A percentile compares a stretch with the other conserved stretches of the same genome.
These are phyloP conservation scores for Aspergillus viridinutans DNA, from an alignment of 2,329 filamentous ascomycete genomes.

Conservation along the genomic window DNA sequence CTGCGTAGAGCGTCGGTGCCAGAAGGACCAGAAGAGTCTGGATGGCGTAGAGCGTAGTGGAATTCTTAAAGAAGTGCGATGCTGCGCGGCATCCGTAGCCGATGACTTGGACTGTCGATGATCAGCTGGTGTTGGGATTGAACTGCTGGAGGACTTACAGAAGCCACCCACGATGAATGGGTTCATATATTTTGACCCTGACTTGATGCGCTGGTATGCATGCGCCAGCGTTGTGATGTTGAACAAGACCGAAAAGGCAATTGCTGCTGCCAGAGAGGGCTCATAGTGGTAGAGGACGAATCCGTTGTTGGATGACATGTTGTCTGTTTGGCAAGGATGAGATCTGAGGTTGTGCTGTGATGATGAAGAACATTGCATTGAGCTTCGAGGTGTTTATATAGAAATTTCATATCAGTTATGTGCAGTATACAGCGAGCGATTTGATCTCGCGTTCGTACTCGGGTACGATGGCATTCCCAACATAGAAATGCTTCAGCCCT, in stretches of 20 bases:
- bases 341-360: background rate
- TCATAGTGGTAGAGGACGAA: conserved; percentile 19
- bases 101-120: background rate
- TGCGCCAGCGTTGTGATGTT: conserved; percentile 5
- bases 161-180: conserved; percentile 14
- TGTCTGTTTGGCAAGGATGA: background rate
- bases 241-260: conserved; percentile 20
- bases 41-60: background rate
- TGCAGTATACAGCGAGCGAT: no score
- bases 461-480: no score
- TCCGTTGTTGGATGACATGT: background rate
- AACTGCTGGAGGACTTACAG: conserved; percentile 7
- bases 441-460: no score
- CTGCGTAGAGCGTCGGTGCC: conserved; percentile 4
- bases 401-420: no score
- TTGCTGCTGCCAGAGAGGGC: conserved; percentile 22
- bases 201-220: conserved; percentile 9
- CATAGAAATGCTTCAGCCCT: no score
- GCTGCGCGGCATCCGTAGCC: conserved; percentile 1
- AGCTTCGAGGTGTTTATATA: no score
- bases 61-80: background rate
- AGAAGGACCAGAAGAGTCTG: conserved; percentile 1
- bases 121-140: background rate
- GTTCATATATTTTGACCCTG: conserved; percentile 10
- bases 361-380: no score